Evolutionary conservation across 1,284 basidiomycete species (phyloP).

Genomic region (Austroboletus olivaceoglutinosus): DNA sequence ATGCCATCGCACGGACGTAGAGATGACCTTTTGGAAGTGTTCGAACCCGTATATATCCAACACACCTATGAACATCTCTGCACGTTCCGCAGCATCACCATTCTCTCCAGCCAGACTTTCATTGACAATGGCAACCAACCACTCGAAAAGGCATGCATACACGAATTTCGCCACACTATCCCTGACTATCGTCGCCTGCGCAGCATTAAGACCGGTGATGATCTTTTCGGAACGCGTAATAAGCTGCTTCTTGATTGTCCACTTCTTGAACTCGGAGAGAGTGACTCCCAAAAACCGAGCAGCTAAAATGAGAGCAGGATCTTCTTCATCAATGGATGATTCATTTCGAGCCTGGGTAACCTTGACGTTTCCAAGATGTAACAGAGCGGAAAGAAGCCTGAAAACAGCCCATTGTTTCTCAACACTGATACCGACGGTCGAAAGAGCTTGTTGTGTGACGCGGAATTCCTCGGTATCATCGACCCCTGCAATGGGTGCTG

Average conservation of each 20-base stretch:
- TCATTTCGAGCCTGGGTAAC: constrained; percentile 83
- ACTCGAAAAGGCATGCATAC: constrained; percentile 98
- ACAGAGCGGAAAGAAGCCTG: constrained; percentile 86
- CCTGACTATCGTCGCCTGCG: constrained; percentile 92
- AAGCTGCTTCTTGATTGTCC: constrained; percentile 98
- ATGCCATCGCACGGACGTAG: background rate
- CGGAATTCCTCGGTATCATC: constrained; percentile 97
- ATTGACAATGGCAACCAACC: constrained; percentile 97
- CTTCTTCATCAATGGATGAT: constrained; percentile 81
- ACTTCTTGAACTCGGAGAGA: constrained; percentile 95
- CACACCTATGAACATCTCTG: constrained; percentile 98
- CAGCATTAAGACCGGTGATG: constrained; percentile 78
- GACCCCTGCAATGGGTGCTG: constrained; percentile 86
- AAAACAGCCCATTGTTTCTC: constrained; percentile 99
- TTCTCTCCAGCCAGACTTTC: constrained; percentile 91
- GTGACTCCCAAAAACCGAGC: constrained; percentile 91
- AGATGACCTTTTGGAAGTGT: constrained; percentile 85
- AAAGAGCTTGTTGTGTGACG: constrained; percentile 90
- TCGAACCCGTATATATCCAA: constrained; percentile 97
- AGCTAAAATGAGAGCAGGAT: constrained; percentile 77
- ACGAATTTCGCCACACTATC: constrained; percentile 99
- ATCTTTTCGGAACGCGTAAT: constrained; percentile 95
- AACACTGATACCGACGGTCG: constrained; percentile 94
- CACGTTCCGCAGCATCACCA: constrained; percentile 78
- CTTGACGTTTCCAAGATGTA: constrained; percentile 97